phyloP scores from a whole-genome alignment of 2,329 filamentous ascomycete genomes.

The Microdochium bolleyi region DNA sequence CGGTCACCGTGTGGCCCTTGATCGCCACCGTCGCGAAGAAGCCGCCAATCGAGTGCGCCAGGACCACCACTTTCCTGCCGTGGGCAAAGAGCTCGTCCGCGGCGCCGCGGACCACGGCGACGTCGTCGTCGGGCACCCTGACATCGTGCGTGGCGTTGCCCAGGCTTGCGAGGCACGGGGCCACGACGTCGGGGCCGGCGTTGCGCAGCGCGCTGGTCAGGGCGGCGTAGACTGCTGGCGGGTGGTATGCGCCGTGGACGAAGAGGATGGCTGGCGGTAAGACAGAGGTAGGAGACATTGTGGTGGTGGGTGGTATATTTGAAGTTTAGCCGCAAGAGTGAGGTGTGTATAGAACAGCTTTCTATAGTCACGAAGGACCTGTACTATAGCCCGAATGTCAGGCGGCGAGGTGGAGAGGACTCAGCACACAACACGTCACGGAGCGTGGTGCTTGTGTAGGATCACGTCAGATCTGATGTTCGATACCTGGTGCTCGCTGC shows the following conservation, averaged over 20 bases:
- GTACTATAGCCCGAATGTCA: too few relatives aligned
- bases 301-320: too few relatives aligned
- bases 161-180: constrained; percentile 1
- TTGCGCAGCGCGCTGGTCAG: not conserved
- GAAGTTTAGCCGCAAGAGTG: too few relatives aligned
- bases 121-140: constrained; percentile 1
- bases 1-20: not conserved
- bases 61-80: constrained; percentile 1
- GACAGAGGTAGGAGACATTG: not conserved
- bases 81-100: not conserved
- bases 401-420: too few relatives aligned
- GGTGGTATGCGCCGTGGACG: constrained; percentile 3
- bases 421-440: too few relatives aligned
- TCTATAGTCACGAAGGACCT: too few relatives aligned
- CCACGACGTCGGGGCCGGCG: constrained; percentile 1
- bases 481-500: too few relatives aligned
- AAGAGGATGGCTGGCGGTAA: not conserved
- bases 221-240: not conserved
- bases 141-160: not conserved
- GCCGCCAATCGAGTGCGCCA: constrained; percentile 2
- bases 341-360: too few relatives aligned
- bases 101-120: not conserved
- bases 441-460: too few relatives aligned
- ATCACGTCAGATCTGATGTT: too few relatives aligned
- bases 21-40: not conserved